Percentiles rank a stretch among this genome's conserved stretches.
These are phyloP conservation scores for Coemansia javaensis DNA, from an alignment of 192 early-diverging fungal species.

Conservation along the genomic window DNA sequence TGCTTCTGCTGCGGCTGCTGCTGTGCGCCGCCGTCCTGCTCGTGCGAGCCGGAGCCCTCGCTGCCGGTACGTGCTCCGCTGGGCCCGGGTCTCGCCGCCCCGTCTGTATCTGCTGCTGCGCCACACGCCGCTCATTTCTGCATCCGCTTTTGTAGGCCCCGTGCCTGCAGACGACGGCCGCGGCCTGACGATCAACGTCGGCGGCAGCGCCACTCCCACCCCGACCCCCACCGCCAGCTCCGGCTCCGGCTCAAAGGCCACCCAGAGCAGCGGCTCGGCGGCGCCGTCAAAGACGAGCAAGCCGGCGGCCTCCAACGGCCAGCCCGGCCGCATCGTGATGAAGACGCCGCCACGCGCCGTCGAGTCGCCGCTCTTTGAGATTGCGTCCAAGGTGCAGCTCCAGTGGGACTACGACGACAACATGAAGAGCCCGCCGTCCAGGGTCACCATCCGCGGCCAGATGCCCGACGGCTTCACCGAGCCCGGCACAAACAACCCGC, in stretches of 20 bases:
- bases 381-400: slow-evolving; percentile 38
- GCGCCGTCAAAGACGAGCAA: slow-evolving; percentile 36
- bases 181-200: too few relatives aligned
- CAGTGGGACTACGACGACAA: slow-evolving; percentile 48
- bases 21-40: too few relatives aligned
- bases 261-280: neutral
- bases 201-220: slow-evolving; percentile 1
- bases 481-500: slow-evolving; percentile 46
- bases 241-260: slow-evolving; percentile 27
- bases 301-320: slow-evolving; percentile 42
- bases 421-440: slow-evolving; percentile 43
- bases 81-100: too few relatives aligned
- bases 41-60: too few relatives aligned
- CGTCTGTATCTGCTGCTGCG: too few relatives aligned
- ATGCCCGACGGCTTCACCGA: slow-evolving; percentile 40
- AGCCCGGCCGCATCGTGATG: slow-evolving; percentile 49
- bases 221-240: slow-evolving; percentile 12
- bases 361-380: slow-evolving; percentile 46
- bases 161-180: too few relatives aligned
- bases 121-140: too few relatives aligned
- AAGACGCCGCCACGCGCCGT: slow-evolving; percentile 44
- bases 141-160: too few relatives aligned
- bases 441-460: slow-evolving; percentile 43
- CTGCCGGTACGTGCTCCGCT: too few relatives aligned
- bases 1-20: too few relatives aligned